Base-by-base conservation (phyloP, 495 filamentous ascomycete genomes). In the Sordaria brevicollis region DNA sequence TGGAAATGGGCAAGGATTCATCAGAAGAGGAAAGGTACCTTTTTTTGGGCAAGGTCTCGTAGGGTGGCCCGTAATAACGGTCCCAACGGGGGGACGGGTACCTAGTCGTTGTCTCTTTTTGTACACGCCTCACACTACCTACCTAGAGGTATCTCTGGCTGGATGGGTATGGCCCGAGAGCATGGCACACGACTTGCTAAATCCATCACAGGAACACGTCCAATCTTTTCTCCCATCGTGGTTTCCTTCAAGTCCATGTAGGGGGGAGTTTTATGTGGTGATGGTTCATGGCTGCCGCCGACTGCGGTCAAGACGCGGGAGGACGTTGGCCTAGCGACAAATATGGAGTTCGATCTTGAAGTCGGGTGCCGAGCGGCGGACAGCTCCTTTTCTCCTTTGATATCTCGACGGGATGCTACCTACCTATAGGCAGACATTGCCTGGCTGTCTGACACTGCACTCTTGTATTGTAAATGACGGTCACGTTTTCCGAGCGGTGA, bases 1-100 rank as follows among this genome's bases (percentile, higher is more conserved):
- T 68, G 65, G 65, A 35, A 69, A 49, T 35, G 68, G 67, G 68
- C 69, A 74, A 71, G 75, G 65, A 68, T 62, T 62, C 49, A 62
- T 62, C 49, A 62, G 49, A 62, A 57, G 49, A 67, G 65, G 68
- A 62, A 68, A 39, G 65, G 66, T 34, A 74, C 49, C 49, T 62
- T 62, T 57, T n/a, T 62, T 33, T 62, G 70, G 72, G 69, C 65
- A 74, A 70, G 65, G n/a, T 57, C 39, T 66, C 66, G 67, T 39
- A 76, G 67, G 71, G 74, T 71, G 49, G 49, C 13, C 29, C 49
- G 49, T 62, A 65, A 34, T 65, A 35, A 66, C 43, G 68, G 31
- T 34, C 31, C 38, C 31, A 31, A 35, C 19, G 49, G 33, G 49
- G 33, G 67, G 49, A 62, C 41, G 21, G 68, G 41, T 49, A 69